Evolutionary conservation across 2,329 filamentous ascomycete species (phyloP).

Genomic region (Orbilia oligospora): DNA sequence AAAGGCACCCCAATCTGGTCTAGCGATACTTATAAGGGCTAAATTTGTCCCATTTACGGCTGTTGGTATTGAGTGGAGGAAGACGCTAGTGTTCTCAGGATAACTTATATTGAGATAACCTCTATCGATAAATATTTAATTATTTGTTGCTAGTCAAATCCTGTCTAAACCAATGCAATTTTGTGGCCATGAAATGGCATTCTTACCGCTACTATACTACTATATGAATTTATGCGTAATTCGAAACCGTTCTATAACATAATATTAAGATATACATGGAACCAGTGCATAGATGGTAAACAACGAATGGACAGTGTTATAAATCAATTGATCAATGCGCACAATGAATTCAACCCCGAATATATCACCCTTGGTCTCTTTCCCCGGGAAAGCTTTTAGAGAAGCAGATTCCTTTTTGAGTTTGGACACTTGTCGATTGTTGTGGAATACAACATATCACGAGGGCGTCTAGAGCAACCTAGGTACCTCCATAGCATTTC

Average conservation of each 20-base stretch:
- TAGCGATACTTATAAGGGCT: slow-evolving; percentile 63
- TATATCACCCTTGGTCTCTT: no score
- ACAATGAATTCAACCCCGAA: no score
- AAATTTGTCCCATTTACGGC: slow-evolving; percentile 8
- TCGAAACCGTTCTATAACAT: no score
- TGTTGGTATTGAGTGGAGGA: neutral
- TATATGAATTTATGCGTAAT: no score
- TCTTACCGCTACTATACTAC: no score
- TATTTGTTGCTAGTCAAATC: neutral
- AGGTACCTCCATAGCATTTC: slow-evolving; percentile 6
- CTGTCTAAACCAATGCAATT: no score
- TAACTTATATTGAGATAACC: neutral
- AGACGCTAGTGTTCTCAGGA: neutral
- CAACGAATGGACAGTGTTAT: no score
- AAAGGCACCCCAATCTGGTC: slow-evolving; percentile 66
- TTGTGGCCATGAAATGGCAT: no score
- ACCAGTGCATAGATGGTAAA: no score
- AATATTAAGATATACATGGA: no score
- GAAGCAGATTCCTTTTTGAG: neutral
- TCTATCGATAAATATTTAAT: neutral
- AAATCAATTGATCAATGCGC: no score
- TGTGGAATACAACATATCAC: neutral
- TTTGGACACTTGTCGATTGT: neutral
- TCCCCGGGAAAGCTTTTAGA: no score
- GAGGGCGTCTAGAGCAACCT: neutral